Evolutionary conservation across 2,329 filamentous ascomycete species (phyloP).

Genomic region (Cephalotrichum gorgonifer): DNA sequence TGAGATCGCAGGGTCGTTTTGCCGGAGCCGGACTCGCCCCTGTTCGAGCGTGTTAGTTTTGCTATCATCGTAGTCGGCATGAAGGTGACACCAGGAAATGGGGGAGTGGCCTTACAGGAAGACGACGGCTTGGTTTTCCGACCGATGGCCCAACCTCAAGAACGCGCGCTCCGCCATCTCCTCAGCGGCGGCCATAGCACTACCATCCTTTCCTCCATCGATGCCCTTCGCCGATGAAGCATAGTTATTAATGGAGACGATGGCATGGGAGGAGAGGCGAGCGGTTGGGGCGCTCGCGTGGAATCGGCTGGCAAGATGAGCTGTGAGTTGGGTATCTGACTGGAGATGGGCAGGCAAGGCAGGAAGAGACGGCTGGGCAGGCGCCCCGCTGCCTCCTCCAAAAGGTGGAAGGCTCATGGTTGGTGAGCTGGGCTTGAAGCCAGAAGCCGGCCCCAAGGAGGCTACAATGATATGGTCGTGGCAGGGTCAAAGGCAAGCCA

Average conservation of each 20-base stretch:
- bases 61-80: too few relatives aligned
- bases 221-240: constrained; percentile 78
- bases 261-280: constrained; percentile 77
- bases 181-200: constrained; percentile 84
- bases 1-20: constrained; percentile 94
- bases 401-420: constrained; percentile 50
- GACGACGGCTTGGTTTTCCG: constrained; percentile 85
- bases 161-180: constrained; percentile 83
- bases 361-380: constrained; percentile 77
- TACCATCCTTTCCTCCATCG: constrained; percentile 85
- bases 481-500: neutral
- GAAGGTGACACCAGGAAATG: neutral
- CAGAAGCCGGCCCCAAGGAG: neutral
- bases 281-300: constrained; percentile 86
- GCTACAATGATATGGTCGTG: neutral
- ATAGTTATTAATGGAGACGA: constrained; percentile 92
- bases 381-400: constrained; percentile 43
- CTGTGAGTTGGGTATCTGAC: constrained; percentile 68
- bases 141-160: constrained; percentile 73
- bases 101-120: constrained; percentile 64
- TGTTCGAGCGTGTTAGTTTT: constrained; percentile 22
- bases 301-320: constrained; percentile 78
- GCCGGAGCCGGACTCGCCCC: constrained; percentile 89
- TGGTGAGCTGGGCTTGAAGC: constrained; percentile 17
- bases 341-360: constrained; percentile 76